Base-by-base conservation (phyloP, 352 stramenopile genomes). In the Pythium volutum region DNA sequence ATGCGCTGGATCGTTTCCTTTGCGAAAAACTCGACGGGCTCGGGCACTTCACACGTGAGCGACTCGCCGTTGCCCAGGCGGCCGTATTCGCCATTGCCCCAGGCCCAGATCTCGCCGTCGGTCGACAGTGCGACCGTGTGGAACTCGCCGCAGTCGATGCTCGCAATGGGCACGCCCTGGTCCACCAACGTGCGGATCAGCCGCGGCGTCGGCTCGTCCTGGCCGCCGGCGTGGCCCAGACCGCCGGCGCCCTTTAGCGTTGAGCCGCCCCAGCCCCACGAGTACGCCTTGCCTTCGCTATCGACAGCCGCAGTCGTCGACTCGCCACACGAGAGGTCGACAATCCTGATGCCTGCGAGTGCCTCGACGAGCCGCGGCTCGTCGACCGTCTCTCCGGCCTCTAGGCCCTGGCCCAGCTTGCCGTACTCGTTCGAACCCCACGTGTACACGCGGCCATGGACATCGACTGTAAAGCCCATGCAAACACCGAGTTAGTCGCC, bases 341-440 rank as follows among this genome's bases (percentile, higher is more conserved):
- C 84, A 38, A 96, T 87, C 18, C 84, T 71, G 25, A 94, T 73
- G 48, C 81, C 84, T 39, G 81, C 61, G 20, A 93, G 72, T 16
- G 81, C 76, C 47, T 89, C 83, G 29, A 91, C 79, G n/a, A 90
- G 58, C 2, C 67, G 74, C 18, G 84, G 86, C 14, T 83, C 47
- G 18, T 63, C 45, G 61, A 87, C 75, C 55, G 80, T 81, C 27
- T 91, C 81, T 15, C 70, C 74, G 15, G 68, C 53, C 55, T 39
- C 73, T 3, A 69, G 62, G 18, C 79, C 79, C 2, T 88, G 66
- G 4, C 86, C 86, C 38, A 95, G 73, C 61, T 95, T 90, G 62
- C 81, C 87, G 69, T 96, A 92, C 63, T 98, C 86, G 69, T 97
- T 97, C 27, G 86, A 89, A 26, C 92, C 92, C 86, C 86, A 95